Evolutionary conservation across 208 protist species (phyloP).

Genomic region (Trypanosoma lewisi): DNA sequence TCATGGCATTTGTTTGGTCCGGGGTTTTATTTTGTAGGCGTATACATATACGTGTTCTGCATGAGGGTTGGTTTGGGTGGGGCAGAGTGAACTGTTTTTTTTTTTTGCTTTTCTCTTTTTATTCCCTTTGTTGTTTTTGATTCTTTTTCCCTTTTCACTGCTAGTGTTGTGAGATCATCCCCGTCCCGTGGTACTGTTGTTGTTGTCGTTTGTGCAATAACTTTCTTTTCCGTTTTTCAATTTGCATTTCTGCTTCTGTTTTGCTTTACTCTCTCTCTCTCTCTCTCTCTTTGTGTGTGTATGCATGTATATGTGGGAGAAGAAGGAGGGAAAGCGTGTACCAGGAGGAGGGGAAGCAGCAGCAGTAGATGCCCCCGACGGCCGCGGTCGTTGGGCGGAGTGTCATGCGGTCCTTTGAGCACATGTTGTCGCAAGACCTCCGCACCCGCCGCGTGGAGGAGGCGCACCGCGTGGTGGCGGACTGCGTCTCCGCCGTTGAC

Average conservation of each 20-base stretch:
- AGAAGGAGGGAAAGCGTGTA: constrained; percentile 1
- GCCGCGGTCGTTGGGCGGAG: constrained; percentile 26
- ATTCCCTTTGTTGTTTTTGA: background rate
- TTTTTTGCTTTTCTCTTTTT: background rate
- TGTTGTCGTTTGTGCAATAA: constrained; percentile 10
- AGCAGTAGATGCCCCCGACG: constrained; percentile 12
- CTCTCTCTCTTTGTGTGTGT: no score
- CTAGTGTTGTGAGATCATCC: background rate
- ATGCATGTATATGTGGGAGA: background rate
- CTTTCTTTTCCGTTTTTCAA: constrained; percentile 14
- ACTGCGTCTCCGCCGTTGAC: constrained; percentile 51
- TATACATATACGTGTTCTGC: no score
- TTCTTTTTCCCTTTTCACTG: constrained; percentile 4
- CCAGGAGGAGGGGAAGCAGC: background rate
- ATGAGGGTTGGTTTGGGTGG: no score
- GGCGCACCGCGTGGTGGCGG: constrained; percentile 36
- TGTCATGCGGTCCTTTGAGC: constrained; percentile 20
- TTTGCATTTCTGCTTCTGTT: constrained; percentile 1
- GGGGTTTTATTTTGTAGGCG: constrained; percentile 13
- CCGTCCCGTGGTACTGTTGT: constrained; percentile 9
- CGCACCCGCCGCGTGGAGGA: constrained; percentile 50
- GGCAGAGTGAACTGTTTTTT: no score
- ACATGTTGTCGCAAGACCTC: constrained; percentile 26
- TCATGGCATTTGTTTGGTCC: no score
- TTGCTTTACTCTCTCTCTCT: no score